Evolutionary conservation across 352 stramenopile genomes (phyloP), one percentile per base, ranked within the genome.

Genomic region (Globisporangium nunn): DNA sequence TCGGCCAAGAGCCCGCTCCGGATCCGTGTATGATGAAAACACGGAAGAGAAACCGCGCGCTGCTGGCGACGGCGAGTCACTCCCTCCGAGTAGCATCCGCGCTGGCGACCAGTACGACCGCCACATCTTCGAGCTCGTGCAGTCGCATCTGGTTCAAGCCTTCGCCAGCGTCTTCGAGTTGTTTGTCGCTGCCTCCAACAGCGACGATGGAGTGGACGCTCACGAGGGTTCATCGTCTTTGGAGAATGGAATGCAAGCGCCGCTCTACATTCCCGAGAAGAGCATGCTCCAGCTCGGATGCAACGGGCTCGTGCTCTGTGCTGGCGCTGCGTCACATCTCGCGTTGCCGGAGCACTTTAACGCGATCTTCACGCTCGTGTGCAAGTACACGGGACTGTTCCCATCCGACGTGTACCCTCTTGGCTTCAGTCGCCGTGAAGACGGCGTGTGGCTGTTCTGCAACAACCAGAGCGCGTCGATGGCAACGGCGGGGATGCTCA

Each of bases 141-240:
- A 87, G 47, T 50, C 60, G 29, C 71, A 71, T 15, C 50, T 90
- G 37, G 68, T 85, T 31, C 60, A 57, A 37, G 82, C 75, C 8
- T 90, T 92, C 44, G 62, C 66, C 7, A 88, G 78, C 52, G 80
- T 92, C 7, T 92, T 92, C 55, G 69, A 87, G 33, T 75, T 85
- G 50, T 92, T 87, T 47, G 78, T 83, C 2, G 62, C 78, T 30
- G 74, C 75, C 30, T 81, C 71, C 0, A 83, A 88, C 28, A 61
- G 67, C 14, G 75, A 73, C 43, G 76, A 86, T 45, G 63, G 62
- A 35, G 54, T 66, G 30, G 54, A 61, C 6, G 63, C 45, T 7
- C 49, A 62, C 15, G 66, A 71, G 54, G 56, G 68, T 11, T 23
- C 46, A 2, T 6, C 63, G 0, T 44, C 61, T 10, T 17, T 40